Conservation (phyloP, 2,329 filamentous ascomycete genomes). For the Verticillium klebahnii region DNA sequence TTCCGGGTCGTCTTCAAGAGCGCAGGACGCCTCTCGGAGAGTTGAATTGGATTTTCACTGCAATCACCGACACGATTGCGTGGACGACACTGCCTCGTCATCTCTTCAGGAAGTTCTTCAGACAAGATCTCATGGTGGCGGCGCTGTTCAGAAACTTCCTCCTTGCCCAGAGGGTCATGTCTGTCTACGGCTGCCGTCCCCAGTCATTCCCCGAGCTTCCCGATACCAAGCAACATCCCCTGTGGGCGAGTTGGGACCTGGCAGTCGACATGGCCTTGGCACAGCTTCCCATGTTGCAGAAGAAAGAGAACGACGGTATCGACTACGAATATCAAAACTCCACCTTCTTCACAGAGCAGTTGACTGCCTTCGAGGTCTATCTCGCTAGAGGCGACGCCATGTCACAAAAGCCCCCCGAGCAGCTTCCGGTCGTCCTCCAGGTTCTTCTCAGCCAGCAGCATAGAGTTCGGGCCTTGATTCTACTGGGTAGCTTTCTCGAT, state of each 20-base stretch:
- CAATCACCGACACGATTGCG: constrained; percentile 96
- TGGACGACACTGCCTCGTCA: constrained; percentile 92
- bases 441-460: constrained; percentile 95
- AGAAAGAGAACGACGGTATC: constrained; percentile 64
- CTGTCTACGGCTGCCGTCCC: constrained; percentile 91
- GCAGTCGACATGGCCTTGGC: constrained; percentile 92
- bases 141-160: constrained; percentile 95
- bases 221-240: constrained; percentile 86
- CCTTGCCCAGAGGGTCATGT: constrained; percentile 91
- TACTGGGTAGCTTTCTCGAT: constrained; percentile 90
- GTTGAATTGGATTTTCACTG: constrained; percentile 98
- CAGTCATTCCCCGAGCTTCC: constrained; percentile 90
- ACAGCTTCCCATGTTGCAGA: constrained; percentile 82
- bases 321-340: constrained; percentile 95
- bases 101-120: constrained; percentile 93
- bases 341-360: constrained; percentile 92
- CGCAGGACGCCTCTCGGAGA: constrained; percentile 90
- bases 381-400: constrained; percentile 75
- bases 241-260: constrained; percentile 97
- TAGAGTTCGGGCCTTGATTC: constrained; percentile 80
- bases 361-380: constrained; percentile 96
- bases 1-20: constrained; percentile 89
- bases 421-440: constrained; percentile 92
- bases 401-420: constrained; percentile 83
- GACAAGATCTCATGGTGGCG: constrained; percentile 98